phyloP scores from a whole-genome alignment of 2,329 filamentous ascomycete species.

The Elsinoe fawcettii region DNA sequence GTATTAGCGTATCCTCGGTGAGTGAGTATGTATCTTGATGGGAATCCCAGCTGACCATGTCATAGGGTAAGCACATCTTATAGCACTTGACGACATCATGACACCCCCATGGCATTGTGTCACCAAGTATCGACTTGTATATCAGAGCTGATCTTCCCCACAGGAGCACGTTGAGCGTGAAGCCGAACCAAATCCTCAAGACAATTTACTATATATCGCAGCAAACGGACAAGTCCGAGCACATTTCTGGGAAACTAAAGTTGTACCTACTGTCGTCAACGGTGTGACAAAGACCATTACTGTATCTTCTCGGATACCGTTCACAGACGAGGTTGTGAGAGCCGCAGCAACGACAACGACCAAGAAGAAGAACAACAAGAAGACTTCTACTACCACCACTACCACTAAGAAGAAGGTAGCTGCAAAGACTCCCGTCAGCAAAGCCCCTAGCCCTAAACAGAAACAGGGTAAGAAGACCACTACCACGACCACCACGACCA shows the following conservation, averaged over 20 bases:
- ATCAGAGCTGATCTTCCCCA: not conserved
- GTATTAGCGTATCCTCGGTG: constrained; percentile 13
- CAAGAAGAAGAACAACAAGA: constrained; percentile 23
- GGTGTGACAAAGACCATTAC: constrained; percentile 10
- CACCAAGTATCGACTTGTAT: not conserved
- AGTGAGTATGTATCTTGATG: not conserved
- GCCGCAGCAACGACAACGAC: not conserved
- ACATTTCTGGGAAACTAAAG: constrained; percentile 11
- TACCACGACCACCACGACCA: constrained; percentile 29
- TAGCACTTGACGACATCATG: constrained; percentile 8
- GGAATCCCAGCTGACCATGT: constrained; percentile 4
- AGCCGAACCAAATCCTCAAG: constrained; percentile 3
- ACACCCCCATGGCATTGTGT: not conserved
- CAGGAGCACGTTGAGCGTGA: constrained; percentile 8
- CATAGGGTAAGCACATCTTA: constrained; percentile 5
- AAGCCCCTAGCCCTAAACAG: constrained; percentile 33
- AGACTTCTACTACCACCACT: constrained; percentile 31
- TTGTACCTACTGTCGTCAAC: constrained; percentile 13
- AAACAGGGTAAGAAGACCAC: constrained; percentile 30
- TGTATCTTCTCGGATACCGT: constrained; percentile 3
- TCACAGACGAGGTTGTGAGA: constrained; percentile 15
- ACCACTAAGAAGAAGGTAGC: constrained; percentile 29
- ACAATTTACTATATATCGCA: constrained; percentile 3
- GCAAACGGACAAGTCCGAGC: constrained; percentile 11
- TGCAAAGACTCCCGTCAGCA: constrained; percentile 29